Evolutionary conservation across 164 flowering plant genomes (phyloP), one percentile per base, ranked within the genome.

Genomic region (Chloranthus sessilifolius): DNA sequence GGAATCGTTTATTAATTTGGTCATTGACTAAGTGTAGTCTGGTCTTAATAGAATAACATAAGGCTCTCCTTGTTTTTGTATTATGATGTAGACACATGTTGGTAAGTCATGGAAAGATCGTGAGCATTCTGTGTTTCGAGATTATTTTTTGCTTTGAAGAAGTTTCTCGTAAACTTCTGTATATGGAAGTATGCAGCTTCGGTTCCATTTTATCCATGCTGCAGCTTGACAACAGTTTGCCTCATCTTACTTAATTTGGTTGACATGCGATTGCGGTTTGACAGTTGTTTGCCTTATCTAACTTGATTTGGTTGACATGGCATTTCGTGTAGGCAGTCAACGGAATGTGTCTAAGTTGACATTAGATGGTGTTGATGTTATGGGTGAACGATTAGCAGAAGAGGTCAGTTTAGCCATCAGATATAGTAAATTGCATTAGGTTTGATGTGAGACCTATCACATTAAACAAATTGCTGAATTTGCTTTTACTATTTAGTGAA

Each of bases 291-390:
- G 9, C 24, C 20, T 29, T 20, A 57, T 15, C 19, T 31, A 2
- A 34, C 25, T 38, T 22, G 21, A n/a, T 35, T 41, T 60, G 36
- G 21, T 58, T 56, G 38, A 49, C 14, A 23, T 55, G 29, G n/a
- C 2, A 26, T 21, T 39, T 14, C 43, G 21, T 72, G 57, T 73
- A 94, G 99, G 97, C 63, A 89, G 99, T 70, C 81, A 85, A 58
- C 52, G 77, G 46, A 94, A 94, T 74, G 66, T 54, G 58, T 73
- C 79, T 33, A 70, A 11, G 53, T 65, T 75, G 64, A 75, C 96
- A 24, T 64, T 94, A 43, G 99, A 94, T 68, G 97, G 99, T 17
- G 88, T 94, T 48, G 99, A 94, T 76, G 96, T 89, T 24, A 89
- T 89, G 97, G 99, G 97, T 9, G 88, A 83, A 38, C 63, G 99